Conservation (phyloP, 2,329 filamentous ascomycete species). For the Talaromyces sp. region DNA sequence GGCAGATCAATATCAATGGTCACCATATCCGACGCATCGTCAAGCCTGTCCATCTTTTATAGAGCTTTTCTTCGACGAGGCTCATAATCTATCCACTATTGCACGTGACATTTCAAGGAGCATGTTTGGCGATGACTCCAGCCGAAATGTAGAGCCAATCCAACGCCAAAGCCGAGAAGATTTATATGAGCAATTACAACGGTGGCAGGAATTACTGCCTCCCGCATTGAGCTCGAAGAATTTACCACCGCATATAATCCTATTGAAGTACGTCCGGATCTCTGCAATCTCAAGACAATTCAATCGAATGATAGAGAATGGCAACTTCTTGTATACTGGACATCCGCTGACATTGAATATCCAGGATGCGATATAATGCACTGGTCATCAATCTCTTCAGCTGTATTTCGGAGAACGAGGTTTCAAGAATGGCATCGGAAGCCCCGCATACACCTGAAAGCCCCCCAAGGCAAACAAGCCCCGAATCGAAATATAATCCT, state of each 20-base stretch:
- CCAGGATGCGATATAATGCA: constrained; percentile 40
- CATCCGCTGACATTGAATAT: not conserved
- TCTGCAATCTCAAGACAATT: too few species aligned
- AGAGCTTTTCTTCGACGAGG: constrained; percentile 38
- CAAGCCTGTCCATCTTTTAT: constrained; percentile 29
- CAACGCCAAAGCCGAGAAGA: constrained; percentile 28
- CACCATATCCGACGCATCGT: constrained; percentile 38
- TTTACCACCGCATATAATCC: constrained; percentile 38
- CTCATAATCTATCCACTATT: constrained; percentile 38
- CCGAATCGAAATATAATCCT: constrained; percentile 23
- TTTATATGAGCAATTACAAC: constrained; percentile 32
- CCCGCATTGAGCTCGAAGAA: constrained; percentile 28
- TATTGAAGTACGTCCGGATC: constrained; percentile 29
- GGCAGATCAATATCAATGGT: constrained; percentile 30
- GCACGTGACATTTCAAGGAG: constrained; percentile 38
- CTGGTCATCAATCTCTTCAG: constrained; percentile 41
- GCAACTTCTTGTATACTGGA: not conserved
- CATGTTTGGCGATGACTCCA: constrained; percentile 30
- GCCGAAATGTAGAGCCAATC: constrained; percentile 5
- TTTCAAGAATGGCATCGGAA: constrained; percentile 19
- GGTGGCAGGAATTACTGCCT: constrained; percentile 36
- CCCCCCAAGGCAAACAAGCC: constrained; percentile 21
- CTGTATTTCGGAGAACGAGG: constrained; percentile 26
- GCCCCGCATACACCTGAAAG: constrained; percentile 35
- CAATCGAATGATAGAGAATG: too few species aligned